Evolutionary conservation across 1,284 basidiomycete genomes (phyloP).

Genomic region (Cutaneotrichosporon sp.): DNA sequence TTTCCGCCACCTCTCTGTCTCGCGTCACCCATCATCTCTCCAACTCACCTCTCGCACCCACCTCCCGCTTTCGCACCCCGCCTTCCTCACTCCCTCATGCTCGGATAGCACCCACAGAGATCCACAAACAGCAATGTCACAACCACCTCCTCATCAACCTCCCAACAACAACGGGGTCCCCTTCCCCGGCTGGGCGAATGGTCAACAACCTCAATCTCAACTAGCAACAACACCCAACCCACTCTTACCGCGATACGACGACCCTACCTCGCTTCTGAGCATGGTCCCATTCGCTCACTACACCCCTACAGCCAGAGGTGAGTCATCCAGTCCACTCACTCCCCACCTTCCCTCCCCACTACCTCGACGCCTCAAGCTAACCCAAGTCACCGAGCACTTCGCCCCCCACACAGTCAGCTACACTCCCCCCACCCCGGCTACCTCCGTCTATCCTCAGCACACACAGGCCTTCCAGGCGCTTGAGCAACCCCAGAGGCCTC

Average conservation of each 20-base stretch:
- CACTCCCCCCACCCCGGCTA: slow-evolving; percentile 30
- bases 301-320: slow-evolving; percentile 51
- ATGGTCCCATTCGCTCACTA: slow-evolving; percentile 51
- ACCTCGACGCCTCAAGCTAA: no score
- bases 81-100: neutral
- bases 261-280: slow-evolving; percentile 43
- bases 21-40: no score
- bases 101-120: neutral
- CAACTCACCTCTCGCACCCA: neutral
- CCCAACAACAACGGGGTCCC: neutral
- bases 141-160: slow-evolving; percentile 4
- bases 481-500: slow-evolving; percentile 30
- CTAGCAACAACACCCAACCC: no score
- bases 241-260: no score
- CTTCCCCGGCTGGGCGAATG: no score
- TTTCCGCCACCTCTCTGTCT: no score
- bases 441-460: slow-evolving; percentile 42
- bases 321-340: slow-evolving; percentile 22
- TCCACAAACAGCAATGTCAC: neutral
- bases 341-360: neutral
- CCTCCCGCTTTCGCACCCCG: neutral
- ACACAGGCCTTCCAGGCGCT: slow-evolving; percentile 31
- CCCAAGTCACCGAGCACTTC: slow-evolving; percentile 50
- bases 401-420: slow-evolving; percentile 46
- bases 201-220: neutral